A percentile compares a stretch with the other conserved stretches of the same genome.
These are phyloP conservation scores for Penicillium sp. DNA, from an alignment of 2,329 filamentous ascomycete genomes.

Conservation along the genomic window DNA sequence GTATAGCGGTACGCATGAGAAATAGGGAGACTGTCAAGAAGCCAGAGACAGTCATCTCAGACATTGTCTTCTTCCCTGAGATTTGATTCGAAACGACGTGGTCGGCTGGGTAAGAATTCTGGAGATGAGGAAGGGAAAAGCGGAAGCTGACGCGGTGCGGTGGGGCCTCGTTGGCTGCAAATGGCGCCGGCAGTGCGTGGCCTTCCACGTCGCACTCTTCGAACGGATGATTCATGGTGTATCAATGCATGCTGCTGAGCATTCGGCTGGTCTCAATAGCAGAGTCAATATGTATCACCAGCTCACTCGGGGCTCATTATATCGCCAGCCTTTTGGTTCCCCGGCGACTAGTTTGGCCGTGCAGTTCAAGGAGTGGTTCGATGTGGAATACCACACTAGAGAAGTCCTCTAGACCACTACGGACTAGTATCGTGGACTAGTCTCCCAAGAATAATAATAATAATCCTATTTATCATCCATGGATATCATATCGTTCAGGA, in stretches of 20 bases:
- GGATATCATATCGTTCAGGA: too few species aligned
- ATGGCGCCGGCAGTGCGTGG: conserved; percentile 20
- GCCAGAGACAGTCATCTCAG: not conserved
- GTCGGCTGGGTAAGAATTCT: conserved; percentile 7
- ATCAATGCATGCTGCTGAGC: not conserved
- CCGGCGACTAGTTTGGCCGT: too few species aligned
- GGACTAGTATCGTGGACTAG: too few species aligned
- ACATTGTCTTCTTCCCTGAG: not conserved
- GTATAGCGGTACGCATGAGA: too few species aligned
- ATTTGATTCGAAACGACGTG: not conserved
- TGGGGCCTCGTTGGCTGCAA: conserved; percentile 14
- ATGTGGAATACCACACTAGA: too few species aligned
- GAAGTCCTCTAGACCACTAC: too few species aligned
- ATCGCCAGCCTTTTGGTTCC: too few species aligned
- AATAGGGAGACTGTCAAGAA: not conserved
- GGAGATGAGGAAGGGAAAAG: not conserved
- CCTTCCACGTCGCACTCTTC: not conserved
- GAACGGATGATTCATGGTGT: not conserved
- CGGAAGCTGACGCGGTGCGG: conserved; percentile 17
- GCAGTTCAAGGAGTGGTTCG: too few species aligned
- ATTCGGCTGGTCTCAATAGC: conserved; percentile 2
- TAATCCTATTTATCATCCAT: too few species aligned
- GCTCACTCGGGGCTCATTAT: too few species aligned
- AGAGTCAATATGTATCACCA: too few species aligned
- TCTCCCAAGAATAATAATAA: too few species aligned